These are phyloP conservation scores for Trametes gibbosa DNA, from an alignment of 768 basidiomycete species.

Conservation along the genomic window DNA sequence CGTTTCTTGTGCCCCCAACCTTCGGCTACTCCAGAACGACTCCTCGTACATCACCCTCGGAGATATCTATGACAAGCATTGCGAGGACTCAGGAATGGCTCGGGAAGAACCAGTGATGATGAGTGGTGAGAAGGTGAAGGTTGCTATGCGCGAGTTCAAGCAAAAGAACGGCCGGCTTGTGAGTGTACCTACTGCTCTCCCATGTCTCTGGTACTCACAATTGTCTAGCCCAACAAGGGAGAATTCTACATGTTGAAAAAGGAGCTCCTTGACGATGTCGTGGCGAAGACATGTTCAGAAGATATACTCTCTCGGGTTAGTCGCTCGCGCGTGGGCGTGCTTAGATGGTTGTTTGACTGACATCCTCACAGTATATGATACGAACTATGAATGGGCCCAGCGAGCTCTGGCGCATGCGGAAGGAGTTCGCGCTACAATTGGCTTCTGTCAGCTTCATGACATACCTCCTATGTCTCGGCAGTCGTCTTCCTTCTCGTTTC, in stretches of 20 bases:
- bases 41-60: conserved; percentile 87
- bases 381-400: conserved; percentile 78
- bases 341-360: not conserved
- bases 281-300: conserved; percentile 85
- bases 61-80: conserved; percentile 93
- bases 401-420: conserved; percentile 95
- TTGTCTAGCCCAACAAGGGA: conserved; percentile 48
- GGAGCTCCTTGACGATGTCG: conserved; percentile 87
- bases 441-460: conserved; percentile 92
- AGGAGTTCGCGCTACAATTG: conserved; percentile 90
- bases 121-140: conserved; percentile 80
- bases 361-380: conserved; percentile 73
- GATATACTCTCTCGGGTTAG: conserved; percentile 79
- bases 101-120: conserved; percentile 87
- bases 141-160: conserved; percentile 59
- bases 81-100: conserved; percentile 67
- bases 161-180: conserved; percentile 31
- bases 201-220: not conserved
- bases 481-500: conserved; percentile 81
- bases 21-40: conserved; percentile 89
- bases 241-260: conserved; percentile 73
- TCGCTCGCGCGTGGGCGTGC: not conserved
- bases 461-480: conserved; percentile 79
- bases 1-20: conserved; percentile 76
- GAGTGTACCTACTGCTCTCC: not conserved